Evolutionary conservation across 371 early-diverging fungal genomes (phyloP).

Genomic region (Phascolomyces articulosus): DNA sequence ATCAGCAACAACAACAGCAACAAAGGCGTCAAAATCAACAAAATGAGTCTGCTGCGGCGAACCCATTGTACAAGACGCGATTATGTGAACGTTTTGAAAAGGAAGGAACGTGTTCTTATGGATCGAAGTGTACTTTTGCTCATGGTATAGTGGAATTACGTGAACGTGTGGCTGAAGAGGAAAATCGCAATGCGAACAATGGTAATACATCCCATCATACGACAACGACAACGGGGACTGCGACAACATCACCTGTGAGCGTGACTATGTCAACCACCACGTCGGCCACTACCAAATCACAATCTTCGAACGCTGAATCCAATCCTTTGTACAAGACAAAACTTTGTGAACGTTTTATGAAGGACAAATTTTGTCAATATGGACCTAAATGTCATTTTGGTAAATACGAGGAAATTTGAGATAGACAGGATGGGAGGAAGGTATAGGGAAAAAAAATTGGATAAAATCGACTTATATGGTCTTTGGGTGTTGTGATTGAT

Average conservation of each 20-base stretch:
- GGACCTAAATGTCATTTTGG: conserved; percentile 87
- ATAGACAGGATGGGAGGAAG: background rate
- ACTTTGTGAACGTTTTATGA: conserved; percentile 80
- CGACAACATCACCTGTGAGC: background rate
- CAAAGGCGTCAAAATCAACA: conserved; percentile 8
- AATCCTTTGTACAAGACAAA: conserved; percentile 85
- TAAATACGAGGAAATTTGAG: too few species aligned
- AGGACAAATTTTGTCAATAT: conserved; percentile 81
- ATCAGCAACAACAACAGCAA: conserved; percentile 17
- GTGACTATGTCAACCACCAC: background rate
- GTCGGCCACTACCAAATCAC: background rate
- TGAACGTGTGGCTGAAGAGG: conserved; percentile 38
- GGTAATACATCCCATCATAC: background rate
- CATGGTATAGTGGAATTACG: conserved; percentile 79
- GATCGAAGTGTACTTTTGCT: conserved; percentile 86
- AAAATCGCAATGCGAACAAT: background rate
- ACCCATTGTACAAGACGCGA: conserved; percentile 84
- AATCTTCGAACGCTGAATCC: conserved; percentile 23
- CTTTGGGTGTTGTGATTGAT: too few species aligned
- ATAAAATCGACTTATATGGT: too few species aligned
- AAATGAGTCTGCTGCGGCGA: conserved; percentile 15
- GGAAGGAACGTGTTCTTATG: conserved; percentile 82
- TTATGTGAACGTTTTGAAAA: conserved; percentile 83
- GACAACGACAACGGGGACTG: too few species aligned
- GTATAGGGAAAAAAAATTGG: background rate